Evolutionary conservation across 441 rosid species (phyloP), one percentile per base, ranked within the genome.

Genomic region (Erodium moschatum): DNA sequence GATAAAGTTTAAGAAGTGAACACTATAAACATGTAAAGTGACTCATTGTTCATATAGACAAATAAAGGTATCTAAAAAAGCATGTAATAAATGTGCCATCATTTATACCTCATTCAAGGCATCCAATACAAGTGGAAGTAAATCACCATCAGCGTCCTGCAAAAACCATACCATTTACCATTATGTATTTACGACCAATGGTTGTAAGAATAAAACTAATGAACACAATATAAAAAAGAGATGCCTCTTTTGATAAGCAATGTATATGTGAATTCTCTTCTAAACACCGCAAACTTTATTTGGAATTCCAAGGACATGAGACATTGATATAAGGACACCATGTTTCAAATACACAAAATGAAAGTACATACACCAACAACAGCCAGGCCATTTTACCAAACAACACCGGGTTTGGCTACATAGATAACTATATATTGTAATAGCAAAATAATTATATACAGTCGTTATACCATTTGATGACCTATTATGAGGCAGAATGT

Each of bases 71-170:
- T 44, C 56, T 50, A 20, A 71, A 35, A 71, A 35, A 64, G 38
- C 56, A 31, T 62, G 72, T 21, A 52, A 21, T 33, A n/a, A 67
- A 19, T 33, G 19, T 12, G 9, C 48, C 61, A 64, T 40, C 18
- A 38, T 61, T 6, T 76, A 64, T 81, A 94, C 99, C 99, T 95
- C 99, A 81, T 87, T 89, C 85, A 92, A 81, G 60, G 99, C 96
- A 72, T 95, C 98, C 74, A 95, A 79, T 67, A 92, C 99, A 75
- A 86, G 82, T 52, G 87, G 96, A 72, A 92, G 91, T 68, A 85
- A 80, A 83, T 95, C 92, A 29, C 75, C 91, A 73, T 84, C 94
- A 68, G 90, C 81, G 76, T 87, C 97, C 97, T 94, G 76, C 73
- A 89, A 77, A 75, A 63, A 72, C 50, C 73, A 67, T 68, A 65